These are phyloP conservation scores for Whalleya microplaca DNA, from an alignment of 2,329 filamentous ascomycete species.

Conservation along the genomic window DNA sequence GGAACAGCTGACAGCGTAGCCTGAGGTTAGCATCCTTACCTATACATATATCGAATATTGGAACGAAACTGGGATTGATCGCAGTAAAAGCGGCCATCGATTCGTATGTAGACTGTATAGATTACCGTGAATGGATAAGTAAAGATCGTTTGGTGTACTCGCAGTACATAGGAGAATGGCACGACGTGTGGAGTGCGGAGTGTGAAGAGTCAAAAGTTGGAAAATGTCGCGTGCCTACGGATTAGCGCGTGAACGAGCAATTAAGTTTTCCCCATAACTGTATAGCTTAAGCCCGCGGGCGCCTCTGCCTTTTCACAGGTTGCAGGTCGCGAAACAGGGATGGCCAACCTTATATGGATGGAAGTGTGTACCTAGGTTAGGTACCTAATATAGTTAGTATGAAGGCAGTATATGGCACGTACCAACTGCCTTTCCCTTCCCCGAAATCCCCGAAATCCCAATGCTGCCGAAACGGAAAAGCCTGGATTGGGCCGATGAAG, in stretches of 20 bases:
- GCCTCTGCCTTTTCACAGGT: no score
- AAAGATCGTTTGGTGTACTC: no score
- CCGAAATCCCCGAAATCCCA: slow-evolving; percentile 18
- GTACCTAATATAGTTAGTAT: no score
- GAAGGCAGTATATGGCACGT: no score
- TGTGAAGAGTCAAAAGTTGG: neutral
- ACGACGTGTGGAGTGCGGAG: neutral
- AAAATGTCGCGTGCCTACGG: neutral
- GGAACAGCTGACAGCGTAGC: neutral
- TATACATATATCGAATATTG: no score
- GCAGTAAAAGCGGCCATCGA: neutral
- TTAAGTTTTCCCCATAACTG: neutral
- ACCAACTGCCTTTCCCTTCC: slow-evolving; percentile 31
- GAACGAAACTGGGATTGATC: no score
- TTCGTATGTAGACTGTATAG: neutral
- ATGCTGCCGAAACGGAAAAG: slow-evolving; percentile 26
- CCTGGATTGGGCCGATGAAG: slow-evolving; percentile 28
- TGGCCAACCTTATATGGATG: neutral
- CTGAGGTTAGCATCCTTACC: neutral
- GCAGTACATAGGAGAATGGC: neutral
- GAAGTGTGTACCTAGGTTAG: no score
- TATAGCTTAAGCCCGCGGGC: no score
- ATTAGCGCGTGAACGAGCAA: neutral
- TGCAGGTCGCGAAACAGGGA: slow-evolving; percentile 18
- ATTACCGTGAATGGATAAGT: neutral